These are phyloP conservation scores for Aristolochia californica DNA, from an alignment of 164 flowering plant genomes.

Conservation along the genomic window DNA sequence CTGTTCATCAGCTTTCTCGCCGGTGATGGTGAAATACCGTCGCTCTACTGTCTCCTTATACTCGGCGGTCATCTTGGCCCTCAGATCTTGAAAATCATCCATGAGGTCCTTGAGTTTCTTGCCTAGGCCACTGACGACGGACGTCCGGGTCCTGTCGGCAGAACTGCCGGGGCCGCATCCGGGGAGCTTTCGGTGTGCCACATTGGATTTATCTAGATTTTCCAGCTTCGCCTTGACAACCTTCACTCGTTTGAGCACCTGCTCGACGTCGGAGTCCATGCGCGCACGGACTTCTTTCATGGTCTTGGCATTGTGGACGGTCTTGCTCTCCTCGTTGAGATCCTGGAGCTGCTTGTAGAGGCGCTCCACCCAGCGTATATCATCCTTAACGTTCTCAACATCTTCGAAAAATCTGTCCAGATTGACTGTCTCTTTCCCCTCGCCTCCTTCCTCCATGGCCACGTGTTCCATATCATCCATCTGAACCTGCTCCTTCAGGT, in stretches of 20 bases:
- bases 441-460: neutral
- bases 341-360: constrained; percentile 16
- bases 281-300: constrained; percentile 21
- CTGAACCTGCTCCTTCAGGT: constrained; percentile 3
- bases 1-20: constrained; percentile 19
- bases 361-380: constrained; percentile 20
- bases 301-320: constrained; percentile 23
- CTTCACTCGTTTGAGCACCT: constrained; percentile 18
- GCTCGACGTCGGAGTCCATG: constrained; percentile 22
- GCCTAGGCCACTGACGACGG: constrained; percentile 18
- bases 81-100: constrained; percentile 14
- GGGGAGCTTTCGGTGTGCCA: constrained; percentile 19
- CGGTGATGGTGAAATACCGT: constrained; percentile 25
- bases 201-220: constrained; percentile 24
- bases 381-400: constrained; percentile 27
- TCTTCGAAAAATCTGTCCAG: constrained; percentile 34
- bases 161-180: constrained; percentile 32
- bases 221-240: constrained; percentile 20
- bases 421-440: constrained; percentile 6
- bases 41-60: constrained; percentile 25
- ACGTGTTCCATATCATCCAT: neutral
- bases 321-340: constrained; percentile 24
- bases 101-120: constrained; percentile 21
- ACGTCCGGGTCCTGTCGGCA: constrained; percentile 26
- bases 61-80: constrained; percentile 14